Evolutionary conservation across 108 stramenopile species (phyloP).

Genomic region (Chaetoceros muelleri): DNA sequence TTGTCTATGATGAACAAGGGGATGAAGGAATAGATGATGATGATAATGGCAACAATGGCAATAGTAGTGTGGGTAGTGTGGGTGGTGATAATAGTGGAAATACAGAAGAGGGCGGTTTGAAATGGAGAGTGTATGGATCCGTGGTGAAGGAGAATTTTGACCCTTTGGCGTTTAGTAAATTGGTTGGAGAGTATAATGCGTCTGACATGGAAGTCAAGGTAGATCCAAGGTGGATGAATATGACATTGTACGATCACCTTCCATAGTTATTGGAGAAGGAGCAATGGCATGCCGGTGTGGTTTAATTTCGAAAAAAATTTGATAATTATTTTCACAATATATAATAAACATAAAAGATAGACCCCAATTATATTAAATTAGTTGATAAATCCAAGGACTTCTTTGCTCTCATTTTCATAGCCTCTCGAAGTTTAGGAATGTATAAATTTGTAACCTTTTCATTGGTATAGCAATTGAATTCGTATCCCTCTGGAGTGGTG

Average conservation of each 20-base stretch:
- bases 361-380: too few relatives aligned
- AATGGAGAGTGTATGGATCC: background rate
- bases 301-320: too few relatives aligned
- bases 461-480: constrained; percentile 57
- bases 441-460: constrained; percentile 30
- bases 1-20: background rate
- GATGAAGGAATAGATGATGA: background rate
- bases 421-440: constrained; percentile 33
- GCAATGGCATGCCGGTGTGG: too few relatives aligned
- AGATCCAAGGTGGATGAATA: too few relatives aligned
- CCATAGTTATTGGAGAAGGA: too few relatives aligned
- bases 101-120: background rate
- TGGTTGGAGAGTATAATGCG: background rate
- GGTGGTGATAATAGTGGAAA: too few relatives aligned
- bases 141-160: background rate
- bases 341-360: too few relatives aligned
- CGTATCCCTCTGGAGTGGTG: constrained; percentile 30
- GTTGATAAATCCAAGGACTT: too few relatives aligned
- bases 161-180: background rate
- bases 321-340: too few relatives aligned
- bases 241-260: too few relatives aligned
- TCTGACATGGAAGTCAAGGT: too few relatives aligned
- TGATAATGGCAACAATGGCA: background rate
- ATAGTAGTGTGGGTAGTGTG: too few relatives aligned
- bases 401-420: constrained; percentile 21